Conservation (phyloP, 1,284 basidiomycete species). For the Naganishia liquefaciens region DNA sequence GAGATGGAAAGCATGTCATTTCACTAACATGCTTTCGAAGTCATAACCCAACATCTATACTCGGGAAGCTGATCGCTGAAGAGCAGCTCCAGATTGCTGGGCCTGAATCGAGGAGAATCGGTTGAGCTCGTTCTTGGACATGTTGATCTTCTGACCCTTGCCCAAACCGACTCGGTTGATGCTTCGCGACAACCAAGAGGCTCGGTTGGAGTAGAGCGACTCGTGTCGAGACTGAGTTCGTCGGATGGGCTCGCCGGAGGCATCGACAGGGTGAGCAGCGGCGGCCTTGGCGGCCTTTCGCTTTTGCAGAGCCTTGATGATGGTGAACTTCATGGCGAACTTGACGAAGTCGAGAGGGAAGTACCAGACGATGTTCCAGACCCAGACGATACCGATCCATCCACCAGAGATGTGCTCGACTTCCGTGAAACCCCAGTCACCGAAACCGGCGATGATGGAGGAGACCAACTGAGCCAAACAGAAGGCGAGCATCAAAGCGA, state of each 20-base stretch:
- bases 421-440: constrained; percentile 85
- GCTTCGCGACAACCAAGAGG: constrained; percentile 50
- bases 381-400: constrained; percentile 97
- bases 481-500: constrained; percentile 86
- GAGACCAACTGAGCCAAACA: constrained; percentile 88
- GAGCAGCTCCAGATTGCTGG: constrained; percentile 54
- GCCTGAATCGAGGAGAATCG: constrained; percentile 55
- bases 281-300: constrained; percentile 63
- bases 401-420: constrained; percentile 77
- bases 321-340: constrained; percentile 89
- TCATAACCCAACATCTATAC: constrained; percentile 30
- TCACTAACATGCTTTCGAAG: constrained; percentile 15
- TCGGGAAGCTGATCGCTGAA: constrained; percentile 40
- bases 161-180: constrained; percentile 45
- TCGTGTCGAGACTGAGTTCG: constrained; percentile 90
- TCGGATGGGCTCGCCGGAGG: constrained; percentile 71
- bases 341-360: constrained; percentile 92
- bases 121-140: constrained; percentile 56
- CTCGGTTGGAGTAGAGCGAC: constrained; percentile 70
- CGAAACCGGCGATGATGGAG: constrained; percentile 91
- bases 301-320: constrained; percentile 78
- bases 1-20: constrained; percentile 23
- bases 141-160: constrained; percentile 52
- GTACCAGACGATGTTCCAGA: constrained; percentile 96
- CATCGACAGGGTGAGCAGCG: constrained; percentile 56